Percentiles rank a stretch among this genome's conserved stretches.
phyloP scores from a whole-genome alignment of 2,329 filamentous ascomycete genomes.

The Pseudogymnoascus verrucosus region DNA sequence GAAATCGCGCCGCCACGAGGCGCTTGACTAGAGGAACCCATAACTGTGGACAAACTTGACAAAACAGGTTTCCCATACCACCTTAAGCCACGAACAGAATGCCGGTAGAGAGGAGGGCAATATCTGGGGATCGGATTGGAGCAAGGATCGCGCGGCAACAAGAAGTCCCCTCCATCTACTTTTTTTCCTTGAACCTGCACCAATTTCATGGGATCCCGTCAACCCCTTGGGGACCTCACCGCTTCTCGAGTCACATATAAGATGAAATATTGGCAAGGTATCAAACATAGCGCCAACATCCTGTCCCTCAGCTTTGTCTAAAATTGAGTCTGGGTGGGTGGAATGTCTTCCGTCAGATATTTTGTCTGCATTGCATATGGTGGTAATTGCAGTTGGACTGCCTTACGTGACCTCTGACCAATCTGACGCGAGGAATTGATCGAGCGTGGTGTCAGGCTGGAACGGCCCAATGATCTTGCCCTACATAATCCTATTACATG shows the following conservation, averaged over 20 bases:
- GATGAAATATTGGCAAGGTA: slow-evolving; percentile 6
- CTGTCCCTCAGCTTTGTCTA: not conserved
- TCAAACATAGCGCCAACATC: not conserved
- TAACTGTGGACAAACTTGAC: not conserved
- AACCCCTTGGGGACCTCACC: slow-evolving; percentile 2
- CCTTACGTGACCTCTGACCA: not conserved
- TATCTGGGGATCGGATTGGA: slow-evolving; percentile 7
- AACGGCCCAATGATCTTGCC: slow-evolving; percentile 5
- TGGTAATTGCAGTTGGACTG: slow-evolving; percentile 4
- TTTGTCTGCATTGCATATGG: slow-evolving; percentile 3
- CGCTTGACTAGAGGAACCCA: not conserved
- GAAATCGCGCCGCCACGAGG: not conserved
- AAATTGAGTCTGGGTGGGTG: not conserved
- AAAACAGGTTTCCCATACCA: slow-evolving; percentile 3
- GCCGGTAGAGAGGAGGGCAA: not conserved
- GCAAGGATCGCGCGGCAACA: slow-evolving; percentile 7
- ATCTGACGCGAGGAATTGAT: not conserved
- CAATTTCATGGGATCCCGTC: not conserved
- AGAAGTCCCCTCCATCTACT: not conserved
- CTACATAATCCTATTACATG: slow-evolving; percentile 2
- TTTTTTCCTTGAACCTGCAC: not conserved
- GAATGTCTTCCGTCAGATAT: not conserved
- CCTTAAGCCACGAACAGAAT: slow-evolving; percentile 6
- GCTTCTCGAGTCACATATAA: slow-evolving; percentile 5
- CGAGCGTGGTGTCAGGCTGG: slow-evolving; percentile 1